Conservation (phyloP, 2,329 filamentous ascomycete genomes). For the Hypomyces perniciosus region DNA sequence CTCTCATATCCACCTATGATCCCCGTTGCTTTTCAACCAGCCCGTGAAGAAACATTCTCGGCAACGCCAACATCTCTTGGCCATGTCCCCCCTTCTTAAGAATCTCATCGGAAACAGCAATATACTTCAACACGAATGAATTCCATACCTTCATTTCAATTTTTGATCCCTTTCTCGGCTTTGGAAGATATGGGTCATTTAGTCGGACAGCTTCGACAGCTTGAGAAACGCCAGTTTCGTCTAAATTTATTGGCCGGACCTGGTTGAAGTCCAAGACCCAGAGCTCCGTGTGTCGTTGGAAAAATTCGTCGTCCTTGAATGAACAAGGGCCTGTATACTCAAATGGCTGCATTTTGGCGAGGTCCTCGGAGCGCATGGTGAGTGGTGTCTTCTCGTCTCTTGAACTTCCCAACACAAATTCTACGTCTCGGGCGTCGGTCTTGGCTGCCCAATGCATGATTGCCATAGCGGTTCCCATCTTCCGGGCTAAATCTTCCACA, state of each 20-base stretch:
- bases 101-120: not conserved
- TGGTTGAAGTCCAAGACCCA: constrained; percentile 28
- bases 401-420: constrained; percentile 27
- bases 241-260: constrained; percentile 17
- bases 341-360: not conserved
- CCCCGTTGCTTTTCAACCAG: not conserved
- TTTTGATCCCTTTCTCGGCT: constrained; percentile 1
- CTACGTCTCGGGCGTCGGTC: constrained; percentile 24
- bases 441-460: constrained; percentile 26
- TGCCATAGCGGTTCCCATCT: constrained; percentile 23
- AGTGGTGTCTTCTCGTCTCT: not conserved
- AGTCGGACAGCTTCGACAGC: constrained; percentile 15
- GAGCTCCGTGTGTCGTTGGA: constrained; percentile 13
- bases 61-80: not conserved
- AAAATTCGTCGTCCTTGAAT: constrained; percentile 7
- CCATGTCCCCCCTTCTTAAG: not conserved
- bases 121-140: constrained; percentile 10
- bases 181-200: constrained; percentile 20
- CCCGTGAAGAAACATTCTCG: not conserved
- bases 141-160: constrained; percentile 11
- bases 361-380: not conserved
- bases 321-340: not conserved
- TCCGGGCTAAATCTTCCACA: constrained; percentile 13
- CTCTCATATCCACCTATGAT: no score
- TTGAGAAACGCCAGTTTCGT: constrained; percentile 14